Conservation (phyloP, 129 eudicot genomes). For the Pittosporum tobira region DNA sequence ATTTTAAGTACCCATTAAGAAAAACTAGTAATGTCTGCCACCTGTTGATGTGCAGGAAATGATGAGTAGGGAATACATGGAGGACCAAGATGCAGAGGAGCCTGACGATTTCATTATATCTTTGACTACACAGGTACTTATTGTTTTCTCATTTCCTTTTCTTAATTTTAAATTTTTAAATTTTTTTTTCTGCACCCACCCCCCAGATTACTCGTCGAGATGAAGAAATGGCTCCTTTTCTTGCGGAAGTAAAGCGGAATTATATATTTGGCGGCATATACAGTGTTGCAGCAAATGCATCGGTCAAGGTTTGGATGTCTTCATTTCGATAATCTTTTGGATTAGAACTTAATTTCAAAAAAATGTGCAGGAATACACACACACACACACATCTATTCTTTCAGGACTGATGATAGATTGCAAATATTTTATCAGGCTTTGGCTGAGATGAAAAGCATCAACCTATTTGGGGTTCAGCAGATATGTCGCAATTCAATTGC, state of each 20-base stretch:
- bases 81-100: constrained; percentile 98
- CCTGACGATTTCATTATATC: constrained; percentile 95
- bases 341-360: neutral
- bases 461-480: constrained; percentile 98
- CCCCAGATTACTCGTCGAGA: constrained; percentile 83
- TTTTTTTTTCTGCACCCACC: constrained; percentile 12
- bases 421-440: constrained; percentile 49
- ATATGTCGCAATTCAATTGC: constrained; percentile 97
- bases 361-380: neutral
- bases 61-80: constrained; percentile 80
- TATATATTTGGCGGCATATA: constrained; percentile 93
- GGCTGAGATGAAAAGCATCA: constrained; percentile 80
- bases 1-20: constrained; percentile 1
- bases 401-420: constrained; percentile 14
- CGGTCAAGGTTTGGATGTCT: constrained; percentile 58
- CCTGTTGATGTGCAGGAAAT: constrained; percentile 44
- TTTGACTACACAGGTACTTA: constrained; percentile 65
- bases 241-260: constrained; percentile 70
- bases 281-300: constrained; percentile 69
- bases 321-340: neutral
- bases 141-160: constrained; percentile 7
- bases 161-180: too few species aligned
- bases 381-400: too few species aligned
- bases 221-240: constrained; percentile 88
- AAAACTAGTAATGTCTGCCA: constrained; percentile 3